A percentile compares a stretch with the other conserved stretches of the same genome.
Conservation (phyloP, 2,329 filamentous ascomycete species). For the Aspergillus brunneoviolaceus region DNA sequence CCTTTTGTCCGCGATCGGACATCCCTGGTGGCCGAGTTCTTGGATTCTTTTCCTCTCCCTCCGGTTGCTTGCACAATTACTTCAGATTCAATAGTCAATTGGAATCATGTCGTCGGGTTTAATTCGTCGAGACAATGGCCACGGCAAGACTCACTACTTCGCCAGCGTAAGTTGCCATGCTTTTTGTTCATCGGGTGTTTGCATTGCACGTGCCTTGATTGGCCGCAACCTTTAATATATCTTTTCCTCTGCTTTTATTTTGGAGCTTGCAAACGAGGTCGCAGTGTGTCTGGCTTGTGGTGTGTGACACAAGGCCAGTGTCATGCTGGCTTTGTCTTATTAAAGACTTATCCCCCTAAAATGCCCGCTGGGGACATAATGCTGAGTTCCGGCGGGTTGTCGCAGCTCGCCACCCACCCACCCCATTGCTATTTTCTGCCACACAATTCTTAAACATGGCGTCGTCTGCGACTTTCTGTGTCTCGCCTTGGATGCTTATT, state of each 20-base stretch:
- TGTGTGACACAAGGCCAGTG: background rate
- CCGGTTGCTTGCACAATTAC: conserved; percentile 1
- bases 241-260: background rate
- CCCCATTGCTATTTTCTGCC: background rate
- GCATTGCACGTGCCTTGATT: background rate
- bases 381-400: background rate
- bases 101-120: conserved; percentile 31
- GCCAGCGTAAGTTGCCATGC: conserved; percentile 32
- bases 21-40: conserved; percentile 22
- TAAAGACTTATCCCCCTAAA: background rate
- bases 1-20: conserved; percentile 9
- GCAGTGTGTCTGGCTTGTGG: background rate
- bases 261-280: too few species aligned
- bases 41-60: conserved; percentile 1
- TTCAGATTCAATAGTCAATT: conserved; percentile 1
- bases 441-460: background rate
- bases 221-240: background rate
- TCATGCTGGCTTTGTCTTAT: background rate
- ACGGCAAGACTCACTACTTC: conserved; percentile 33
- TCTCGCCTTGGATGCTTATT: conserved; percentile 9
- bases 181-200: background rate
- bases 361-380: background rate
- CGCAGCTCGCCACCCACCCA: background rate
- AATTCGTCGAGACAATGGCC: conserved; percentile 31
- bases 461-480: background rate